Base-by-base conservation (phyloP, 23 red algal genomes). In the Gracilariopsis chorda region DNA sequence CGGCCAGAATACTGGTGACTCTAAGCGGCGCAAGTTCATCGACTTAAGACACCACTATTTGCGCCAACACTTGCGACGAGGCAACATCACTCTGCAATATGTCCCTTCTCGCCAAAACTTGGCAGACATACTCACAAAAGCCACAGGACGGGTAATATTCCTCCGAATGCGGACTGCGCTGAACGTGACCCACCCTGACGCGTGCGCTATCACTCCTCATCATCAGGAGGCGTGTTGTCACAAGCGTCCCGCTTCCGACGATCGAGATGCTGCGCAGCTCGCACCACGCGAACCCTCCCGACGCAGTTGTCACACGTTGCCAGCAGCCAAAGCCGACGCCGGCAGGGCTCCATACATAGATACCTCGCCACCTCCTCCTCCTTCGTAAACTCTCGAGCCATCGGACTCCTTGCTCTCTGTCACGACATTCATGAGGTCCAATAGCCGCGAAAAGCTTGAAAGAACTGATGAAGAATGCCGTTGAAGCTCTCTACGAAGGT, bases 11-110 rank as follows among this genome's bases (percentile, higher is more conserved):
- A 84, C 45, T 7, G 80, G 52, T 8, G n/a, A 37, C 44, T 63
- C 55, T 24, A 84, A 84, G 39, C 80, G 58, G 27, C 80, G 46
- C 80, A 84, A 84, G 43, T 69, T 84, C 35, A 84, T 84, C 44
- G 80, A 84, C 25, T 13, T 84, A 17, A 46, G 33, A 44, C 80
- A 63, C 14, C 9, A 84, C 80, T 84, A 84, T 7, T n/a, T 84
- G 1, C 53, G 32, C 8, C 56, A 84, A n/a, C 80, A 84, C 33
- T 33, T 84, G 17, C 34, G 32, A 19, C 80, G 59, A 8, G n/a
- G 24, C 7, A 56, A 2, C 41, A 65, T 84, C 14, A n/a, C 34
- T n/a, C 80, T 47, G 5, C 32, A 32, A 19, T 41, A 84, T 10
- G 43, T 84, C 1, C 58, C 49, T 21, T 63, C 80, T 17, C 0